These are phyloP conservation scores for Straminergon stramineum DNA, from an alignment of 225 moss, liverwort and hornwort species.

Conservation along the genomic window DNA sequence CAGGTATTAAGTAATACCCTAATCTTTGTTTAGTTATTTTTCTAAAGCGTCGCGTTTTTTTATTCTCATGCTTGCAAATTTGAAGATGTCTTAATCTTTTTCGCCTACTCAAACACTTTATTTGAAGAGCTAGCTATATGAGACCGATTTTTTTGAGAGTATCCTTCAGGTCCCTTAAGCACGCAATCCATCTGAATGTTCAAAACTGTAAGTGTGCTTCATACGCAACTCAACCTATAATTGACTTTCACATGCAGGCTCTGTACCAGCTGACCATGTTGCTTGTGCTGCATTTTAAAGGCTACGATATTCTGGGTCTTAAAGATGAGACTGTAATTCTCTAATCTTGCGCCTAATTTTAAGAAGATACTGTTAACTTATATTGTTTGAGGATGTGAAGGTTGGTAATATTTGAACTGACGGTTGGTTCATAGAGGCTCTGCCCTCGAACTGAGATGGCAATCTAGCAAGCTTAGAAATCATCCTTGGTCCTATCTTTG, in stretches of 20 bases:
- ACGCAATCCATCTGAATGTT: not conserved
- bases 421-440: not conserved
- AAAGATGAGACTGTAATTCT: constrained; percentile 43
- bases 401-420: not conserved
- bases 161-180: not conserved
- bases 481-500: not conserved
- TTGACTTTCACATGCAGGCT: constrained; percentile 32
- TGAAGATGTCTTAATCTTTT: not conserved
- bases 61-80: not conserved
- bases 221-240: not conserved
- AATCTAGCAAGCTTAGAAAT: not conserved
- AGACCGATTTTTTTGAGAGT: not conserved
- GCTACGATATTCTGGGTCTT: constrained; percentile 51
- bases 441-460: not conserved
- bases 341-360: not conserved
- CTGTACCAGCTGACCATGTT: constrained; percentile 57
- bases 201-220: not conserved
- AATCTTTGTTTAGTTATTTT: not conserved
- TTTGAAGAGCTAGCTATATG: not conserved
- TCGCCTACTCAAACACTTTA: not conserved
- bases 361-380: not conserved
- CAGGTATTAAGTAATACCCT: constrained; percentile 29
- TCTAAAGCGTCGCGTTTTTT: not conserved
- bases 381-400: not conserved
- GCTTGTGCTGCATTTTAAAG: constrained; percentile 75